Evolutionary conservation across 2,329 filamentous ascomycete genomes (phyloP).

Genomic region (Pseudovirgaria hyperparasitica): DNA sequence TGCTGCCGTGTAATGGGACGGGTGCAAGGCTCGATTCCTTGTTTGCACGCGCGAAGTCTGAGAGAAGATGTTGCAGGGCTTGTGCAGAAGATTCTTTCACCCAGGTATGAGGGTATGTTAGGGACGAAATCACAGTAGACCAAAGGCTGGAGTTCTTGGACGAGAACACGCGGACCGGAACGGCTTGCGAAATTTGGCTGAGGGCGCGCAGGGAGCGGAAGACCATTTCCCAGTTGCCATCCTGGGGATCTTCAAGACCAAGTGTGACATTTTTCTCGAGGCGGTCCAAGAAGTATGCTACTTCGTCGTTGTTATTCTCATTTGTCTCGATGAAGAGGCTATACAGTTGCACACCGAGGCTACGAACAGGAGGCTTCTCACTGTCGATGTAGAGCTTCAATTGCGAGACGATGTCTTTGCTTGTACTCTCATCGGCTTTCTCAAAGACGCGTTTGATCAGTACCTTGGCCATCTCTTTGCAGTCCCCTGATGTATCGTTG

Average conservation of each 20-base stretch:
- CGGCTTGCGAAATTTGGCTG: constrained; percentile 52
- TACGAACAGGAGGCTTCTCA: constrained; percentile 56
- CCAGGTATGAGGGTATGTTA: constrained; percentile 58
- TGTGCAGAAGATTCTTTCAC: constrained; percentile 68
- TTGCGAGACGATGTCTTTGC: constrained; percentile 56
- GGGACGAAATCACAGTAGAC: constrained; percentile 52
- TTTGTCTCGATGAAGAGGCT: constrained; percentile 67
- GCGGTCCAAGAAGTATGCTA: constrained; percentile 41
- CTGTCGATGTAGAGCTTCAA: constrained; percentile 67
- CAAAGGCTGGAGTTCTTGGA: constrained; percentile 53
- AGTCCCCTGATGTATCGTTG: constrained; percentile 80
- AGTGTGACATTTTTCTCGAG: constrained; percentile 40
- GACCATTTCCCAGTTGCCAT: constrained; percentile 57
- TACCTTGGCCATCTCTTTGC: constrained; percentile 66
- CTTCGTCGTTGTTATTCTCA: constrained; percentile 51
- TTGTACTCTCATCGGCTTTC: constrained; percentile 59
- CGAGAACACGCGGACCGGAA: constrained; percentile 52
- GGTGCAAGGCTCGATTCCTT: constrained; percentile 38
- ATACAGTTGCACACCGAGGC: constrained; percentile 69
- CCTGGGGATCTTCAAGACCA: constrained; percentile 37
- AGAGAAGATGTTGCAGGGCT: constrained; percentile 64
- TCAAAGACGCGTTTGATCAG: constrained; percentile 72
- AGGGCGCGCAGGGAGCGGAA: constrained; percentile 61
- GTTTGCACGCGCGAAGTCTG: constrained; percentile 59
- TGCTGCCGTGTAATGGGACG: constrained; percentile 53